Percentiles rank a stretch among this genome's conserved stretches.
These are phyloP conservation scores for Globisporangium perplexum DNA, from an alignment of 352 stramenopile genomes.

Conservation along the genomic window DNA sequence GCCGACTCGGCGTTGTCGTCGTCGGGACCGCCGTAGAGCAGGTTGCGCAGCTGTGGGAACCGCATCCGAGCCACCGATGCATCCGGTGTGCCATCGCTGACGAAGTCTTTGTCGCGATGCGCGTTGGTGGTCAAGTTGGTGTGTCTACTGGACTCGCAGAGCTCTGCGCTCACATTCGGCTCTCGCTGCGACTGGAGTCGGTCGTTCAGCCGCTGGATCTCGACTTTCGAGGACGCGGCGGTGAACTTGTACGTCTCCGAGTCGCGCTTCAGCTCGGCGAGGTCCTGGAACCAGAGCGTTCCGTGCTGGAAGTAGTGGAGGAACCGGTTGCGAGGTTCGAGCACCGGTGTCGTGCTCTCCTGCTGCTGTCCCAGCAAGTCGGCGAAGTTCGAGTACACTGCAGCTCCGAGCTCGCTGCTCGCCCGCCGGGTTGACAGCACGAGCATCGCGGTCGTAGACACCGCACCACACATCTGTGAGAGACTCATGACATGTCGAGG, in stretches of 20 bases:
- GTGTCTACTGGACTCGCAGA: not conserved
- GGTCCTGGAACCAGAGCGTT: slow-evolving; percentile 38
- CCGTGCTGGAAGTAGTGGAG: slow-evolving; percentile 47
- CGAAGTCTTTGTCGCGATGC: not conserved
- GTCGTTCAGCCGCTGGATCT: slow-evolving; percentile 30
- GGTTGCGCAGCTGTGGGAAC: slow-evolving; percentile 21
- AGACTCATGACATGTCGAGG: too few species aligned
- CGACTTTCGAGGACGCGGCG: slow-evolving; percentile 20
- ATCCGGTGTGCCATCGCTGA: not conserved
- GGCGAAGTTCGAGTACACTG: slow-evolving; percentile 37
- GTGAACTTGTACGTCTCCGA: slow-evolving; percentile 17
- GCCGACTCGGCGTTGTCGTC: not conserved
- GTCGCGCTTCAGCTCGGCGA: slow-evolving; percentile 20
- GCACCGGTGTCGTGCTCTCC: not conserved
- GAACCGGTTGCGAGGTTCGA: slow-evolving; percentile 15
- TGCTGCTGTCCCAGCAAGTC: slow-evolving; percentile 13
- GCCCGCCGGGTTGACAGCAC: not conserved
- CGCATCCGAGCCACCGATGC: not conserved
- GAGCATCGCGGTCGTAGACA: not conserved
- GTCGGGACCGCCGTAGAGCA: slow-evolving; percentile 16
- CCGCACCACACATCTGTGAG: too few species aligned
- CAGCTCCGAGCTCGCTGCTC: slow-evolving; percentile 21
- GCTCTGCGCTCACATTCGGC: slow-evolving; percentile 13
- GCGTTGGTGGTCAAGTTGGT: not conserved
- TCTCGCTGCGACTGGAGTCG: slow-evolving; percentile 35